Conservation (phyloP, 2,329 filamentous ascomycete species). For the Aspergillus quadricinctus region DNA sequence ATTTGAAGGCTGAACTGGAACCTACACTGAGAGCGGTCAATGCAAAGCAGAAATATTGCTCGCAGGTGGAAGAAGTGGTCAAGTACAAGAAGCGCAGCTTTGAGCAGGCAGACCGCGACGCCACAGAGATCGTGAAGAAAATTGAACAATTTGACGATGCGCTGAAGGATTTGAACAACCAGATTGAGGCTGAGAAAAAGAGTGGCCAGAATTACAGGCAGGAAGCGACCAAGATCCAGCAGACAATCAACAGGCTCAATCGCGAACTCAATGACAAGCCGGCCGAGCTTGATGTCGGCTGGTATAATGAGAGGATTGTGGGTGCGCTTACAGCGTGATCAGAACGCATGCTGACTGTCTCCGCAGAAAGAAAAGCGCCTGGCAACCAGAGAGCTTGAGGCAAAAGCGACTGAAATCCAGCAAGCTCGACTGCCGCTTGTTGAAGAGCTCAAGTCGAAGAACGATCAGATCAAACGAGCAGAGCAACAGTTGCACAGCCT, state of each 20-base stretch:
- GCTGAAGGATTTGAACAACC: constrained; percentile 33
- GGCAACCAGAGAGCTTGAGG: constrained; percentile 31
- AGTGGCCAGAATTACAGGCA: constrained; percentile 49
- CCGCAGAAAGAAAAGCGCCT: constrained; percentile 54
- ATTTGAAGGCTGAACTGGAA: constrained; percentile 57
- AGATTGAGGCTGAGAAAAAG: constrained; percentile 51
- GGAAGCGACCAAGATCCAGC: constrained; percentile 49
- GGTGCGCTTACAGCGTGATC: constrained; percentile 28
- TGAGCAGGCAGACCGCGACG: constrained; percentile 49
- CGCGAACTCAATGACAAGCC: constrained; percentile 59
- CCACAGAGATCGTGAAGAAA: constrained; percentile 37
- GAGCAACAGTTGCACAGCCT: constrained; percentile 55
- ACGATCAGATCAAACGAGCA: constrained; percentile 36
- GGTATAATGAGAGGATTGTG: constrained; percentile 71
- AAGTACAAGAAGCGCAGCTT: constrained; percentile 53
- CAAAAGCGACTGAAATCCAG: constrained; percentile 41
- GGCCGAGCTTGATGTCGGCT: constrained; percentile 62
- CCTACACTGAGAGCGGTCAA: constrained; percentile 68
- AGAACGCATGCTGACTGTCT: constrained; percentile 21
- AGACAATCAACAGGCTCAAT: constrained; percentile 60
- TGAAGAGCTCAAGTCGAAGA: constrained; percentile 32
- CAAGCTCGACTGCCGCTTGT: constrained; percentile 29
- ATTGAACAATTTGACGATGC: constrained; percentile 37
- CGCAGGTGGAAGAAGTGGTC: constrained; percentile 53
- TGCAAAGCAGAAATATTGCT: constrained; percentile 62